Evolutionary conservation across 1,284 basidiomycete species (phyloP).

Genomic region (Hemileia vastatrix): DNA sequence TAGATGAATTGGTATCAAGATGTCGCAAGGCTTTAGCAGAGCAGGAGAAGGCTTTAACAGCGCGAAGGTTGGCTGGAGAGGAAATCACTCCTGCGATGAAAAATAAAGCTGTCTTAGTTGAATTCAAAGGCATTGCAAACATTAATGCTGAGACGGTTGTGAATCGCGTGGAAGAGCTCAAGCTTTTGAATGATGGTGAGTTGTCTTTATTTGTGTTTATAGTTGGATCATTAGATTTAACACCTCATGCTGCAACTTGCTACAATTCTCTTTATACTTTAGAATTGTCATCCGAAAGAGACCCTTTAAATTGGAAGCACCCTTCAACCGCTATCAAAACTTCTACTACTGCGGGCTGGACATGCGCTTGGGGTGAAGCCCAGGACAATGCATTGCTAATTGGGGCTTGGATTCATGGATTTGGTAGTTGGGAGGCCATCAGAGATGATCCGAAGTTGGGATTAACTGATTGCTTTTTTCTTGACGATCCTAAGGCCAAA

Average conservation of each 20-base stretch:
- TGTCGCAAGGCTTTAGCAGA: slow-evolving; percentile 75
- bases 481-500: slow-evolving; percentile 72
- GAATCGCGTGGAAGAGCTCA: slow-evolving; percentile 77
- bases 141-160: slow-evolving; percentile 98
- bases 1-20: slow-evolving; percentile 82
- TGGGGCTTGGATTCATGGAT: slow-evolving; percentile 86
- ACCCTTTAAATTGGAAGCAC: slow-evolving; percentile 21
- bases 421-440: slow-evolving; percentile 95
- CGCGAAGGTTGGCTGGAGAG: slow-evolving; percentile 68
- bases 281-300: slow-evolving; percentile 20
- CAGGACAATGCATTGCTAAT: slow-evolving; percentile 91
- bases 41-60: slow-evolving; percentile 68
- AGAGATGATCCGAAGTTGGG: slow-evolving; percentile 74
- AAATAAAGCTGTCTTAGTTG: slow-evolving; percentile 88
- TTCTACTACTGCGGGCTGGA: slow-evolving; percentile 56
- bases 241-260: no score
- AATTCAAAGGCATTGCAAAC: slow-evolving; percentile 76
- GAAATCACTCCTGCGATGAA: slow-evolving; percentile 54
- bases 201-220: neutral
- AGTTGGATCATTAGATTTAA: neutral
- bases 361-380: slow-evolving; percentile 81
- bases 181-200: slow-evolving; percentile 62
- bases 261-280: neutral
- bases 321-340: slow-evolving; percentile 14
- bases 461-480: slow-evolving; percentile 86